Evolutionary conservation across 2,329 filamentous ascomycete genomes (phyloP), one percentile per base, ranked within the genome.

Genomic region (Gyromitra esculenta): DNA sequence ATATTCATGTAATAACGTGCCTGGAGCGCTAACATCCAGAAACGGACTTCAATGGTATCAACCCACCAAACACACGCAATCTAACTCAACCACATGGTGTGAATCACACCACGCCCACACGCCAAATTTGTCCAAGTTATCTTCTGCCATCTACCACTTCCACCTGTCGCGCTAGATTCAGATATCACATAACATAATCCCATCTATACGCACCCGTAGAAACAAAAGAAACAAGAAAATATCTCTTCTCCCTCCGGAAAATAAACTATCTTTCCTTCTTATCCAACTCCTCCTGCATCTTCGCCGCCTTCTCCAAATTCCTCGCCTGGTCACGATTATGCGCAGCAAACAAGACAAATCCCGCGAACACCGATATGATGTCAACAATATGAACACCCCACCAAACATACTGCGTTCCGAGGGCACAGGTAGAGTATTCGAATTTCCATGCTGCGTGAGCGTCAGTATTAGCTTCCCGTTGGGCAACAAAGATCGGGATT

Each of bases 371-470:
- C 9, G 83, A 83, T 31, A 88, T 80, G 1, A 93, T 79, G 81
- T 93, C 91, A 43, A 93, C 77, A 59, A 94, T 87, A 85, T 98
- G 94, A 5, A 96, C 89, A 3, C 89, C 87, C 96, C 96, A 99
- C 96, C 96, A 99, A 67, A 94, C 87, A 85, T 97, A 93, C 86
- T 97, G 95, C 31, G 90, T 89, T 0, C 96, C 96, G 45, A 97
- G 85, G 1, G 88, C 87, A 82, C 96, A 99, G 78, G 89, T 91
- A 7, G 86, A 86, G 80, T 96, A 96, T 80, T 95, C 92, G 79
- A 92, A 92, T 79, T 87, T 87, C 96, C 96, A 99, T 82, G 92
- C 89, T 86, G 89, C 90, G 0, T 84, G 50, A 25, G 35, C 21
- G 39, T 11, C 25, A 31, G 48, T n/a, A 65, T 63, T 56, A 73